Conservation (phyloP, 352 stramenopile genomes). For the Globisporangium uncinulatum region DNA sequence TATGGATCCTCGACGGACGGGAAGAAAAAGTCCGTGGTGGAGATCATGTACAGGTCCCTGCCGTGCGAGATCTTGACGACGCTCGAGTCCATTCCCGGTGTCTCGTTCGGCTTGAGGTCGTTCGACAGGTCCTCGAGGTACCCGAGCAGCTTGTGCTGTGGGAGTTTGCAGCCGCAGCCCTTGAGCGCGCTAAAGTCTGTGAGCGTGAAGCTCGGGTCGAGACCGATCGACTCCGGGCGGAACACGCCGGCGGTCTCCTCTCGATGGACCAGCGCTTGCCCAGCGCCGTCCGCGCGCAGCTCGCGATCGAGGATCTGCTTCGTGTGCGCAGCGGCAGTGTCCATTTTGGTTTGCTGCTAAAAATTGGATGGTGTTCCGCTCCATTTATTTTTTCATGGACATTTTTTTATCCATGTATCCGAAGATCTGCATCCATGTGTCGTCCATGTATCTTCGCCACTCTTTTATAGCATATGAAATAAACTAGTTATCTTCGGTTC, state of each 20-base stretch:
- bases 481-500: too few species aligned
- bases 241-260: conserved; percentile 20
- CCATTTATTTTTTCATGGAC: too few species aligned
- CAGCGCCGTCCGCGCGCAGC: conserved; percentile 15
- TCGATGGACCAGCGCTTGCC: too few species aligned
- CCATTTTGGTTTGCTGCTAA: too few species aligned
- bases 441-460: too few species aligned
- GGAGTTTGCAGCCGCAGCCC: conserved; percentile 95
- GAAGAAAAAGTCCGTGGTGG: conserved; percentile 96
- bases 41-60: conserved; percentile 85
- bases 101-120: conserved; percentile 91
- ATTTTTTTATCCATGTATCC: too few species aligned
- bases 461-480: too few species aligned
- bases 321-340: conserved; percentile 40
- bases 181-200: conserved; percentile 89
- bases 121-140: conserved; percentile 88
- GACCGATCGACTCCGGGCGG: conserved; percentile 50
- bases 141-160: conserved; percentile 90
- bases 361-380: too few species aligned
- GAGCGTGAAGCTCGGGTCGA: conserved; percentile 73
- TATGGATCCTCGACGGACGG: conserved; percentile 93
- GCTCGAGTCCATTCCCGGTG: conserved; percentile 86
- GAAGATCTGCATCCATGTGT: too few species aligned
- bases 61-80: conserved; percentile 87
- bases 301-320: conserved; percentile 62